These are phyloP conservation scores for Salix brachista DNA, from an alignment of 345 rosid species.

Conservation along the genomic window DNA sequence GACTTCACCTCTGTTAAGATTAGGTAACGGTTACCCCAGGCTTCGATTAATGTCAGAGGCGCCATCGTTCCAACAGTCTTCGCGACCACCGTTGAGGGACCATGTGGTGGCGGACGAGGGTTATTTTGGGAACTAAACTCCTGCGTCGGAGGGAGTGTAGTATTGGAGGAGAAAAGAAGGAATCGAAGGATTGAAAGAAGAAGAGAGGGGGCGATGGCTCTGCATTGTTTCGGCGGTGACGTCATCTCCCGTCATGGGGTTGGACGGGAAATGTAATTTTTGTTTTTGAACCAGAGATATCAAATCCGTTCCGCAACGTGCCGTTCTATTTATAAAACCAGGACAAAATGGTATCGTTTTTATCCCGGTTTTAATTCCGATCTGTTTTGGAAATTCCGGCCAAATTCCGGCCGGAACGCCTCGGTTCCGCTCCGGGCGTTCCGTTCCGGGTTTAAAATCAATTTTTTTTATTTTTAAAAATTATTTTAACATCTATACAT, in stretches of 20 bases:
- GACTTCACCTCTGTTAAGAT: conserved; percentile 20
- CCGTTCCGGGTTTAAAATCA: too few species aligned
- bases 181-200: conserved; percentile 15
- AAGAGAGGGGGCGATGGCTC: conserved; percentile 22
- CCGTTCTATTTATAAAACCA: too few species aligned
- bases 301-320: too few species aligned
- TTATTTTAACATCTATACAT: too few species aligned
- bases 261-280: conserved; percentile 19
- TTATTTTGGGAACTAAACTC: conserved; percentile 14
- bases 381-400: too few species aligned
- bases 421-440: too few species aligned
- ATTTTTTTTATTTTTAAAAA: too few species aligned
- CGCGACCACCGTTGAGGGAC: conserved; percentile 13
- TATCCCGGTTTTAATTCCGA: too few species aligned
- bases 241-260: conserved; percentile 34
- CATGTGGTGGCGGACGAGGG: neutral
- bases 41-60: conserved; percentile 16
- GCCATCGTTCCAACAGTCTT: conserved; percentile 27
- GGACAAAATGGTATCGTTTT: too few species aligned
- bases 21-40: conserved; percentile 19
- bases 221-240: conserved; percentile 51
- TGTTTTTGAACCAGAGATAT: conserved; percentile 9
- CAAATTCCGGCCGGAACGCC: too few species aligned
- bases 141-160: conserved; percentile 21
- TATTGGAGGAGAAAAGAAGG: conserved; percentile 17